phyloP scores from a whole-genome alignment of 2,329 filamentous ascomycete species.

The Phialophora tarda region DNA sequence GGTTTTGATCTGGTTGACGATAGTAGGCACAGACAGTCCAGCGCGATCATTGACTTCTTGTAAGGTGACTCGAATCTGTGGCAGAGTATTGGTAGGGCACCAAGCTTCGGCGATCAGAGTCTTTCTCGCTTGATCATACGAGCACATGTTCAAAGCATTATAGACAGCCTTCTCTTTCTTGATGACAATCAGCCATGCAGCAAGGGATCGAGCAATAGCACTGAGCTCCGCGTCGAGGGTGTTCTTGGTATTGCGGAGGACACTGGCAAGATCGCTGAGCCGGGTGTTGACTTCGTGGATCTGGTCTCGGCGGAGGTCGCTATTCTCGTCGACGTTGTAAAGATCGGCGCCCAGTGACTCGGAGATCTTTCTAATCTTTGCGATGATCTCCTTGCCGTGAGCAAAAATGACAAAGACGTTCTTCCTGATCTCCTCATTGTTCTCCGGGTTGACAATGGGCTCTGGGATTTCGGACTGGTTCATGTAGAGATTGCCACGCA shows the following conservation, averaged over 20 bases:
- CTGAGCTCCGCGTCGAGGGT: slow-evolving; percentile 91
- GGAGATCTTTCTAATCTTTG: slow-evolving; percentile 98
- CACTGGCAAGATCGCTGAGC: slow-evolving; percentile 86
- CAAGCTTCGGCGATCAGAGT: slow-evolving; percentile 97
- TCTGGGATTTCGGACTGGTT: slow-evolving; percentile 99
- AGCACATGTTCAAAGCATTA: slow-evolving; percentile 92
- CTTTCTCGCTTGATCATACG: slow-evolving; percentile 92
- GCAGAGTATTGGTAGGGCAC: slow-evolving; percentile 90
- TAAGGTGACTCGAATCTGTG: slow-evolving; percentile 87
- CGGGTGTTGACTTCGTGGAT: slow-evolving; percentile 97
- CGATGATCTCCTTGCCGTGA: slow-evolving; percentile 96
- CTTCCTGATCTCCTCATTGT: slow-evolving; percentile 91
- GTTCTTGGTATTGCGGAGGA: slow-evolving; percentile 91
- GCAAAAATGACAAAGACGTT: slow-evolving; percentile 99
- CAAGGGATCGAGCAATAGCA: slow-evolving; percentile 89
- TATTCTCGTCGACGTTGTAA: slow-evolving; percentile 97
- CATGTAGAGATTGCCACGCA: slow-evolving; percentile 99
- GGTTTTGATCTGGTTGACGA: slow-evolving; percentile 96
- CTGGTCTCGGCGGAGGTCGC: slow-evolving; percentile 91
- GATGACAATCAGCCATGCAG: slow-evolving; percentile 96
- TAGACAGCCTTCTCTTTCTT: slow-evolving; percentile 99
- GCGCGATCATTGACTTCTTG: slow-evolving; percentile 97
- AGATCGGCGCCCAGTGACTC: slow-evolving; percentile 95
- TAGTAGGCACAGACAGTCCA: slow-evolving; percentile 94
- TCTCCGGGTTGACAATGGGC: slow-evolving; percentile 86